A percentile compares a stretch with the other conserved stretches of the same genome.
Evolutionary conservation across 306 rosid genomes (phyloP).

Genomic region (Prunus davidiana): DNA sequence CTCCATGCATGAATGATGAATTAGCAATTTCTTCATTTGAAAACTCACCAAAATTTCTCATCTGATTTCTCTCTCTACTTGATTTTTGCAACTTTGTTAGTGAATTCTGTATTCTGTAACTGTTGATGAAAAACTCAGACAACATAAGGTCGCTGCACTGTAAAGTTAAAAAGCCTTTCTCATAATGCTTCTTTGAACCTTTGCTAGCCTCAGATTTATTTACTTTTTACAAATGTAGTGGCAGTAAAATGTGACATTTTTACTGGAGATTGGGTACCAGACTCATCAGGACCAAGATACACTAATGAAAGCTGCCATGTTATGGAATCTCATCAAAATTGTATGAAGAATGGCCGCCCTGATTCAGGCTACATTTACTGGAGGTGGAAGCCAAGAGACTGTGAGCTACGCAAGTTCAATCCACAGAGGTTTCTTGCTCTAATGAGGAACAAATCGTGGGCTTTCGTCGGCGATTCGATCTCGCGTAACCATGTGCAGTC

Average conservation of each 20-base stretch:
- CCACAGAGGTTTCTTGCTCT: slow-evolving; percentile 52
- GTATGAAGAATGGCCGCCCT: slow-evolving; percentile 77
- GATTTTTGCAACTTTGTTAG: too few species aligned
- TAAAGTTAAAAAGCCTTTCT: too few species aligned
- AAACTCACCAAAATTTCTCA: too few species aligned
- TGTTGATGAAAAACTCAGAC: too few species aligned
- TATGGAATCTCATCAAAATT: slow-evolving; percentile 73
- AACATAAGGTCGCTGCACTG: too few species aligned
- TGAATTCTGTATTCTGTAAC: too few species aligned
- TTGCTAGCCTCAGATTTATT: background rate
- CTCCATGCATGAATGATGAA: too few species aligned
- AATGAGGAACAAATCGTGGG: slow-evolving; percentile 67
- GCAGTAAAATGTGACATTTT: slow-evolving; percentile 63
- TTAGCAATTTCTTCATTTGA: too few species aligned
- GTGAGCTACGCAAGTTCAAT: slow-evolving; percentile 58
- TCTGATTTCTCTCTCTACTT: too few species aligned
- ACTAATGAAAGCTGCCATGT: slow-evolving; percentile 66
- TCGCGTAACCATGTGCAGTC: slow-evolving; percentile 83
- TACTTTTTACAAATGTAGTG: background rate
- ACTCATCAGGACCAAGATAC: slow-evolving; percentile 57
- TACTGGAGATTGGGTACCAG: slow-evolving; percentile 74
- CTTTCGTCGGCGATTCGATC: slow-evolving; percentile 82
- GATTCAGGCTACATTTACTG: slow-evolving; percentile 68
- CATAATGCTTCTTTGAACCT: too few species aligned
- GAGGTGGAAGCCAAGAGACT: slow-evolving; percentile 74